Evolutionary conservation across 2,329 filamentous ascomycete species (phyloP).

Genomic region (Nannizzia gypsea): DNA sequence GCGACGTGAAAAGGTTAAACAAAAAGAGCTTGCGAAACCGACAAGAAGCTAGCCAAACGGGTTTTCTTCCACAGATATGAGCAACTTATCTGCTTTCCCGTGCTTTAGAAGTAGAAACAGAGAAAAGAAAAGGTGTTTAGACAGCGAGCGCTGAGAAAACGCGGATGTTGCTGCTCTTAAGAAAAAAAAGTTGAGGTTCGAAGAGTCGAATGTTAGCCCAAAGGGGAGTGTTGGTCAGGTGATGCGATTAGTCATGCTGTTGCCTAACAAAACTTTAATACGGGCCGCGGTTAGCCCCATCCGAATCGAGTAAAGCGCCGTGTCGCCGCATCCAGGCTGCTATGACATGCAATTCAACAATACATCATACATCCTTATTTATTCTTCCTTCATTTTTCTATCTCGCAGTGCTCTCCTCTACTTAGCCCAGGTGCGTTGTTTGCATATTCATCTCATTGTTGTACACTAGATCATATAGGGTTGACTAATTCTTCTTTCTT

Average conservation of each 20-base stretch:
- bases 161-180: not conserved
- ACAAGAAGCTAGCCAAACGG: not conserved
- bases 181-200: constrained; percentile 2
- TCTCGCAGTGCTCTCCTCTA: too few species aligned
- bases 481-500: too few species aligned
- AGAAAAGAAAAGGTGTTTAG: not conserved
- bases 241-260: not conserved
- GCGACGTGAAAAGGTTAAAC: not conserved
- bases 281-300: not conserved
- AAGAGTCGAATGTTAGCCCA: not conserved
- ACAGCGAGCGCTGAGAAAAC: constrained; percentile 2
- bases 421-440: too few species aligned
- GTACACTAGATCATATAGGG: too few species aligned
- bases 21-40: not conserved
- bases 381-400: too few species aligned
- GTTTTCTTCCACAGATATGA: not conserved
- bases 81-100: not conserved
- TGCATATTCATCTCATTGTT: too few species aligned
- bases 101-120: not conserved
- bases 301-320: too few species aligned
- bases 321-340: too few species aligned
- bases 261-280: not conserved
- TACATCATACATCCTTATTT: too few species aligned
- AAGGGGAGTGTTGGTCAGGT: not conserved
- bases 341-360: too few species aligned